These are phyloP conservation scores for Groenewaldozyma salmanticensis DNA, from an alignment of 805 yeast species.

Conservation along the genomic window DNA sequence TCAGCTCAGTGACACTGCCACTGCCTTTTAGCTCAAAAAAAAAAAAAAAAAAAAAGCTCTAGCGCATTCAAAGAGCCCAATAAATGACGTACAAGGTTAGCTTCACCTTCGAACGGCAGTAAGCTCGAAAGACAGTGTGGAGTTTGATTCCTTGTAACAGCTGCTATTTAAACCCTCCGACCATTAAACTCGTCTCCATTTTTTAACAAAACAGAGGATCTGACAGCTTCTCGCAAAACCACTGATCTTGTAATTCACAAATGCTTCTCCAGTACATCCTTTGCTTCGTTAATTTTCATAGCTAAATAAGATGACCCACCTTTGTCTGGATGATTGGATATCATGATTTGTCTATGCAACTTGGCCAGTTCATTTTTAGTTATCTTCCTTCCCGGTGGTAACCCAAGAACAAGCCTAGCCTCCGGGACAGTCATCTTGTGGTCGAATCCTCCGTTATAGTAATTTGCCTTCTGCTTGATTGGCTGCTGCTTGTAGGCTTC, in stretches of 20 bases:
- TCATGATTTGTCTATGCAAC: constrained; percentile 74
- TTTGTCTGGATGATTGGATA: constrained; percentile 87
- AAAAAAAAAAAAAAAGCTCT: too few species aligned
- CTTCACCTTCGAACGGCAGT: not conserved
- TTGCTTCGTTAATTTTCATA: constrained; percentile 86
- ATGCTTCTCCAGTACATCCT: constrained; percentile 50
- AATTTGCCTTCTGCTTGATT: constrained; percentile 11
- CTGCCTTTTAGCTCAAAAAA: too few species aligned
- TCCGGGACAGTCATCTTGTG: constrained; percentile 40
- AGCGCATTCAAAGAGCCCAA: too few species aligned
- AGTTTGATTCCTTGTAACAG: not conserved
- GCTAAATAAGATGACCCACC: constrained; percentile 90
- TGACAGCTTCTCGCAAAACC: not conserved
- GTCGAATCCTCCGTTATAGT: constrained; percentile 28
- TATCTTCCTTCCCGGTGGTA: constrained; percentile 30
- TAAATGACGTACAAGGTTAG: not conserved
- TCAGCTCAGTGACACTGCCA: too few species aligned
- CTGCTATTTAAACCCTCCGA: too few species aligned
- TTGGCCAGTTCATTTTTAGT: constrained; percentile 54
- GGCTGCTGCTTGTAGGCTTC: constrained; percentile 2
- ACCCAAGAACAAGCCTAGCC: constrained; percentile 42
- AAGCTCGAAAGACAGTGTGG: not conserved
- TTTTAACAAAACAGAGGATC: not conserved
- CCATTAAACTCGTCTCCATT: not conserved
- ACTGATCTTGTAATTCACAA: not conserved